Base-by-base conservation (phyloP, 495 filamentous ascomycete genomes). In the Glarea lozoyensis region DNA sequence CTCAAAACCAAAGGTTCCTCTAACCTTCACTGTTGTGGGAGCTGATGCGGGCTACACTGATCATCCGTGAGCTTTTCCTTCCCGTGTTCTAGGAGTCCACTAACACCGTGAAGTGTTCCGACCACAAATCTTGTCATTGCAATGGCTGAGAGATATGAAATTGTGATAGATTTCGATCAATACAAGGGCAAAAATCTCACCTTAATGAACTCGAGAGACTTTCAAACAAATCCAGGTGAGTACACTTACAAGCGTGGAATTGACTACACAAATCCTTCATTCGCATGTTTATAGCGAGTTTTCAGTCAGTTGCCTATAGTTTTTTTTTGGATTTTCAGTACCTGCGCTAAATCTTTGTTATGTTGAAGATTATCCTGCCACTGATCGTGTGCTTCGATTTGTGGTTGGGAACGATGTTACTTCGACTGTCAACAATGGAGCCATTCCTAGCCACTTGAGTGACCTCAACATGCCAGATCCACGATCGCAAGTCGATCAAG, bases 131-230 rank as follows among this genome's bases (percentile, higher is more conserved):
- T 77, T 20, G 58, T 58, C 37, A 66, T 75, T 31, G 47, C 65
- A 34, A 74, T 75, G 64, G 75, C 64, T 1, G 75, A 78, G 55
- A 65, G 75, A 6, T 78, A 69, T 40, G 75, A 79, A 39, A 50
- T 74, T 2, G 58, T 77, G 13, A 49, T 78, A 25, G 75, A 79
- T 50, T 78, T 78, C 50, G 18, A 63, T 2, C 25, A 40, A 0
- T 76, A 61, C 49, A 58, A 51, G 0, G 66, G 68, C 19, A 61
- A 72, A 55, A 73, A 69, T 27, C 48, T 78, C 18, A 68, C 60
- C 3, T 49, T 76, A 19, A 60, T 57, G 16, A 76, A 75, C 50
- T 13, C 9, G 18, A 13, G 37, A 19, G 37, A 39, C 37, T 39
- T 39, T 19, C 37, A 39, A 19, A 39, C 37, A 19, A 46, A 50